These are phyloP conservation scores for Metschnikowia vanudenii DNA, from an alignment of 805 yeast genomes.

Conservation along the genomic window DNA sequence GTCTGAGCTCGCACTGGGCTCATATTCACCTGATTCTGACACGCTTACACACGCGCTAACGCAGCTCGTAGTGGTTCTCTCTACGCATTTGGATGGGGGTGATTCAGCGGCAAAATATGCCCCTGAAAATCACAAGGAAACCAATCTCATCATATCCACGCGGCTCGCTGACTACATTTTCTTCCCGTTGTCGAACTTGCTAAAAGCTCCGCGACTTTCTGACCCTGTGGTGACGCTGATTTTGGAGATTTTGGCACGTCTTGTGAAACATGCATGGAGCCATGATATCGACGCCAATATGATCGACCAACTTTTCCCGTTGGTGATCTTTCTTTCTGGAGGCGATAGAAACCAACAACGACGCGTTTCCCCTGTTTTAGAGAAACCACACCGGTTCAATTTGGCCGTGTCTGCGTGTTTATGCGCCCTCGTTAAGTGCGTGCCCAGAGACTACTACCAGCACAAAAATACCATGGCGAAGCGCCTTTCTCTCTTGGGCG, in stretches of 20 bases:
- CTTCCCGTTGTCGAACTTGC: conserved; percentile 35
- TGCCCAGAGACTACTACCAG: conserved; percentile 24
- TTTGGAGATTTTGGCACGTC: conserved; percentile 29
- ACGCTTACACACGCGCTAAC: conserved; percentile 4
- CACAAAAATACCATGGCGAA: conserved; percentile 12
- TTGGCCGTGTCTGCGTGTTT: conserved; percentile 19
- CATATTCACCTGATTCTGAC: conserved; percentile 9
- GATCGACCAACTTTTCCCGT: conserved; percentile 36
- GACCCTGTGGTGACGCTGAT: conserved; percentile 23
- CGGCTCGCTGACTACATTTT: conserved; percentile 43
- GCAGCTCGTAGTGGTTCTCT: conserved; percentile 9
- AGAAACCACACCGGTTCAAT: conserved; percentile 19
- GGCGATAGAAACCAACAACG: conserved; percentile 9
- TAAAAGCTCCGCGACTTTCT: conserved; percentile 28
- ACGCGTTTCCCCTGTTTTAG: conserved; percentile 3
- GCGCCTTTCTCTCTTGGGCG: conserved; percentile 30
- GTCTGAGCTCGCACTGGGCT: conserved; percentile 23
- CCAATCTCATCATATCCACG: conserved; percentile 25
- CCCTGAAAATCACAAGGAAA: no score
- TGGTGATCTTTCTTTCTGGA: conserved; percentile 27
- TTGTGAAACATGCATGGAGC: conserved; percentile 32
- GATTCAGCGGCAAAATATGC: not conserved
- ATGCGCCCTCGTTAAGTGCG: conserved; percentile 14
- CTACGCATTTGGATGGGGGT: conserved; percentile 5
- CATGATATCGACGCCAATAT: conserved; percentile 22